phyloP scores from a whole-genome alignment of 2,329 filamentous ascomycete genomes.

The Epichloe glyceriae region DNA sequence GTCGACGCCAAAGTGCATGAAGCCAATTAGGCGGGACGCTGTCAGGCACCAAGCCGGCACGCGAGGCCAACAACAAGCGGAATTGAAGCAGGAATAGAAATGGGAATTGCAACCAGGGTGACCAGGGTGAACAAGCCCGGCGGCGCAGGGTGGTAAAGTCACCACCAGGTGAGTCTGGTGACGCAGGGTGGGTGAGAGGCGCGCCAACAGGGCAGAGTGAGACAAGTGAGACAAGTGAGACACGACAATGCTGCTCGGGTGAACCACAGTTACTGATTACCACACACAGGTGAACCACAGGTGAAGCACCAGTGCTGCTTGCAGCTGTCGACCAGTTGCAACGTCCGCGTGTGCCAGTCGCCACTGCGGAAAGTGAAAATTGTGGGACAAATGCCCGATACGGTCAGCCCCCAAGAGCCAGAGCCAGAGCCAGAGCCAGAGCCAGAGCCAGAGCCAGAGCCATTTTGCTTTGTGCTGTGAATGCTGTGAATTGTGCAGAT shows the following conservation, averaged over 20 bases:
- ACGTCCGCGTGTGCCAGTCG: neutral
- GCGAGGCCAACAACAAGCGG: neutral
- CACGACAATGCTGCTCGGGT: neutral
- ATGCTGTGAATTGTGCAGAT: neutral
- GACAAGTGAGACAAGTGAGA: neutral
- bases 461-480: neutral
- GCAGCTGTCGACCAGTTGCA: neutral
- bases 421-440: neutral
- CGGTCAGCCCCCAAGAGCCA: no score
- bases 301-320: neutral
- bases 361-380: neutral
- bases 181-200: neutral
- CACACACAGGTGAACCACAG: neutral
- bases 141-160: no score
- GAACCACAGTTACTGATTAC: neutral
- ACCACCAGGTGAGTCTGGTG: no score
- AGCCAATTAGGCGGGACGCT: constrained; percentile 2
- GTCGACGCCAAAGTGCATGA: constrained; percentile 4
- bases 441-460: neutral
- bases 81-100: neutral
- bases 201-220: neutral
- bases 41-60: constrained; percentile 3
- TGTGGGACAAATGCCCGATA: neutral
- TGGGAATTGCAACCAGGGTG: neutral
- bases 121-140: no score